These are phyloP conservation scores for Vigna mungo DNA, from an alignment of 306 rosid genomes.

Conservation along the genomic window DNA sequence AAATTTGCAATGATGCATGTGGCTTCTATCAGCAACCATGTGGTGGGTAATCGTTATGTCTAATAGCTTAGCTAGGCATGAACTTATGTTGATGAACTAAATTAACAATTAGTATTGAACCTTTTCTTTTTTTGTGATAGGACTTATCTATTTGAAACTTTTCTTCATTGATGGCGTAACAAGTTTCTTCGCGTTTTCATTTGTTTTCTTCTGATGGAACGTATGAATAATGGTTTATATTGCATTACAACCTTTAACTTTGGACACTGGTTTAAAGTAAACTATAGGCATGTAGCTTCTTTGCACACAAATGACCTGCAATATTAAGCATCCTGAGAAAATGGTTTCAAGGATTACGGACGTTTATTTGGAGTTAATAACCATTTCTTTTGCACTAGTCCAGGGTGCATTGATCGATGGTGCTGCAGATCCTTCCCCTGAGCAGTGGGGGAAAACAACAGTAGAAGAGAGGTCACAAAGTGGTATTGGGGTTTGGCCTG, in stretches of 20 bases:
- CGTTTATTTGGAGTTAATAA: constrained; percentile 2
- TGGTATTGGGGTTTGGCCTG: constrained; percentile 94
- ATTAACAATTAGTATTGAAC: not conserved
- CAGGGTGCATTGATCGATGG: constrained; percentile 94
- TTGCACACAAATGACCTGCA: not conserved
- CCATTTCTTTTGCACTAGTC: constrained; percentile 37
- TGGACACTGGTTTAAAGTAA: not conserved
- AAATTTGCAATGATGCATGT: constrained; percentile 79
- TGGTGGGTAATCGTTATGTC: constrained; percentile 63
- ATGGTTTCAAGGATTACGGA: not conserved
- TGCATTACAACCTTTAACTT: not conserved
- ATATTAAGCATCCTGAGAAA: not conserved
- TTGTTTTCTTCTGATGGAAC: constrained; percentile 7
- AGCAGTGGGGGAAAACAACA: constrained; percentile 96
- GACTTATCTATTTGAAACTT: not conserved
- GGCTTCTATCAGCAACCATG: constrained; percentile 89
- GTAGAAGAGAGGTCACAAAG: constrained; percentile 83
- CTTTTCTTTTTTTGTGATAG: not conserved
- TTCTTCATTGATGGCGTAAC: not conserved
- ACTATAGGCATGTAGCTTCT: constrained; percentile 7
- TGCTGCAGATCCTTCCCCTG: constrained; percentile 98
- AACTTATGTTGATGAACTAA: not conserved
- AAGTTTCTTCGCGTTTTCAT: not conserved
- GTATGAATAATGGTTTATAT: not conserved
- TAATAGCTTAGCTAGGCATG: constrained; percentile 11